Evolutionary conservation across 2,329 filamentous ascomycete genomes (phyloP), one percentile per base, ranked within the genome.

Genomic region (Exophiala sideris): DNA sequence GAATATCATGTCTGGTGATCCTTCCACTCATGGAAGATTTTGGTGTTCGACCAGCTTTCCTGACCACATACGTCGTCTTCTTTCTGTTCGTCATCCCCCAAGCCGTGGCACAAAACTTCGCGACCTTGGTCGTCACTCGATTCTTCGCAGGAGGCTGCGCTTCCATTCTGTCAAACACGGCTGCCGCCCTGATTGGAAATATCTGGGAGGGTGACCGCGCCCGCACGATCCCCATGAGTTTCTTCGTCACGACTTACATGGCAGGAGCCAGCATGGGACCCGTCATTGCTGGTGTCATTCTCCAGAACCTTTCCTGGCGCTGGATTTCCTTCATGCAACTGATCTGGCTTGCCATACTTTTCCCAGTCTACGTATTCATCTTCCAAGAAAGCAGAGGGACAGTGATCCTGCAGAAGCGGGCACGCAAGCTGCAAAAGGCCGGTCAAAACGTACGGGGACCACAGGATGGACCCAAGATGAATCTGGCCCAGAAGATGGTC

Each of bases 341-440:
- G 0, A 77, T 79, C 45, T 67, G 68, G 64, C 77, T 78, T 40
- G 73, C 68, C 16, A 69, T 68, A 2, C 61, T 77, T 1, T 65
- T 77, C 6, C 70, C 70, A 0, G 33, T 77, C 11, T 69, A 71
- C 57, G 55, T 67, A 38, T 60, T 73, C 41, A 65, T 68, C 6
- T 65, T 81, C 7, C 69, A 68, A 2, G 79, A 81, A 59, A 75
- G 74, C n/a, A 70, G 78, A 12, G 68, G 68, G 1, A 69, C 71
- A 18, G 73, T 79, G 5, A 73, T 80, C n/a, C 69, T 80, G 2
- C 62, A 67, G 16, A 48, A 34, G 9, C 33, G 64, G 63, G 8
- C 68, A 67, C 58, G 76, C 10, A 68, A 72, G 10, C 59, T 63
- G 1, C 41, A 64, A 48, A 49, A 65, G 39, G 54, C 56, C 35